Conservation (phyloP, 306 rosid genomes). For the Rosa lucieae region DNA sequence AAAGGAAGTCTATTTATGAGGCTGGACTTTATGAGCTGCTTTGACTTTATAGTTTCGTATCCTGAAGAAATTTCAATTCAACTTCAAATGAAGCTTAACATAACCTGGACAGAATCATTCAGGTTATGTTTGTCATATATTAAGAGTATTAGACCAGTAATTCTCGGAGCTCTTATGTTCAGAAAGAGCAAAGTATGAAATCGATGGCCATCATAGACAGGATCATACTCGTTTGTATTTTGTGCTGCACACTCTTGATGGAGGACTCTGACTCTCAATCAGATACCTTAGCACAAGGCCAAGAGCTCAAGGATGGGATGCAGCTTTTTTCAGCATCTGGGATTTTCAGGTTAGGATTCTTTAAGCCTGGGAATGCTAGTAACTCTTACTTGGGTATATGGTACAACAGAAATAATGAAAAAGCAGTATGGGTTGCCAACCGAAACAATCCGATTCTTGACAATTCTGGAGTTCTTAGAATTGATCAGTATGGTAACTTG, state of each 20-base stretch:
- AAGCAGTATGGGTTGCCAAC: slow-evolving; percentile 32
- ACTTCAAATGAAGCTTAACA: neutral
- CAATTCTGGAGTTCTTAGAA: slow-evolving; percentile 17
- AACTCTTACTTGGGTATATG: slow-evolving; percentile 22
- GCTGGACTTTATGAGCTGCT: neutral
- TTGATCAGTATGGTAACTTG: slow-evolving; percentile 34
- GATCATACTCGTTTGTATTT: neutral
- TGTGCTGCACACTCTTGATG: neutral
- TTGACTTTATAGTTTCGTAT: neutral
- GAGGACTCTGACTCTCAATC: slow-evolving; percentile 6
- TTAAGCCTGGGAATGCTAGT: slow-evolving; percentile 1
- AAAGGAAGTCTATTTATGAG: neutral
- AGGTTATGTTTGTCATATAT: neutral
- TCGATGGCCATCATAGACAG: neutral
- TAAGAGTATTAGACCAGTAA: neutral
- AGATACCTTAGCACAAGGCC: slow-evolving; percentile 26
- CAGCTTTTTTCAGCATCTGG: slow-evolving; percentile 18
- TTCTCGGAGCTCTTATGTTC: neutral
- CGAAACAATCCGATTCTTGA: slow-evolving; percentile 19
- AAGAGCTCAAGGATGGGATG: slow-evolving; percentile 24
- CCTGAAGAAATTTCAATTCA: neutral
- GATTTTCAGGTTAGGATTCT: slow-evolving; percentile 28
- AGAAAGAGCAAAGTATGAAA: neutral
- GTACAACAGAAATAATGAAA: neutral
- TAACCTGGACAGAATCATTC: neutral